phyloP scores from a whole-genome alignment of 1,284 basidiomycete genomes.

The Peniophora sp. region DNA sequence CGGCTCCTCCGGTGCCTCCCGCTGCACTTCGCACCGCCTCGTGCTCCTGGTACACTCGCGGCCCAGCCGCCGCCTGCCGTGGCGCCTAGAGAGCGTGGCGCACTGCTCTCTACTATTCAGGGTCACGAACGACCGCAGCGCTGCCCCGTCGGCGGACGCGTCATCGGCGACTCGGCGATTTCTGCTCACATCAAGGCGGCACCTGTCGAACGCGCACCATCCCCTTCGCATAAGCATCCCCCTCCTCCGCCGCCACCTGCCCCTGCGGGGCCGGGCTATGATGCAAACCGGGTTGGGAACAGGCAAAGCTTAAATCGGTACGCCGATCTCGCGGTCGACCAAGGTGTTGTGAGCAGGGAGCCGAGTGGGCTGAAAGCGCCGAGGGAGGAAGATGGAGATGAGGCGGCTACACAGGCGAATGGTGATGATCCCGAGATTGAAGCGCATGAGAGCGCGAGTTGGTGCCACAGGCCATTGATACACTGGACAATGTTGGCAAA shows the following conservation, averaged over 20 bases:
- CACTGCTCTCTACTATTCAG: constrained; percentile 79
- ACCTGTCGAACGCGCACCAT: too few species aligned
- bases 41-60: too few species aligned
- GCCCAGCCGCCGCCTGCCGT: constrained; percentile 25
- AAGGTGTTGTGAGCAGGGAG: constrained; percentile 26
- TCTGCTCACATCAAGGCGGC: constrained; percentile 63
- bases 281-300: constrained; percentile 33
- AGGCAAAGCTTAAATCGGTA: constrained; percentile 92
- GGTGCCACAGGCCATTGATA: too few species aligned
- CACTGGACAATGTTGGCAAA: constrained; percentile 74
- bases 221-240: constrained; percentile 37
- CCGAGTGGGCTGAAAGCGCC: constrained; percentile 41
- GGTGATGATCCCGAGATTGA: constrained; percentile 47
- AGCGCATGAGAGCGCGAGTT: constrained; percentile 46
- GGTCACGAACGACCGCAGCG: constrained; percentile 72
- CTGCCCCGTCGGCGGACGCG: constrained; percentile 63
- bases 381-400: constrained; percentile 48
- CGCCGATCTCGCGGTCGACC: constrained; percentile 77
- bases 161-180: constrained; percentile 70
- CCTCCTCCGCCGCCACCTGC: constrained; percentile 14
- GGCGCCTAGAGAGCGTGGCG: constrained; percentile 45
- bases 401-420: constrained; percentile 12
- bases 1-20: too few species aligned
- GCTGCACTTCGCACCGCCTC: too few species aligned
- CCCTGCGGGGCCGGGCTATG: constrained; percentile 12